phyloP scores from a whole-genome alignment of 345 rosid genomes.

The Raphanus sativus region DNA sequence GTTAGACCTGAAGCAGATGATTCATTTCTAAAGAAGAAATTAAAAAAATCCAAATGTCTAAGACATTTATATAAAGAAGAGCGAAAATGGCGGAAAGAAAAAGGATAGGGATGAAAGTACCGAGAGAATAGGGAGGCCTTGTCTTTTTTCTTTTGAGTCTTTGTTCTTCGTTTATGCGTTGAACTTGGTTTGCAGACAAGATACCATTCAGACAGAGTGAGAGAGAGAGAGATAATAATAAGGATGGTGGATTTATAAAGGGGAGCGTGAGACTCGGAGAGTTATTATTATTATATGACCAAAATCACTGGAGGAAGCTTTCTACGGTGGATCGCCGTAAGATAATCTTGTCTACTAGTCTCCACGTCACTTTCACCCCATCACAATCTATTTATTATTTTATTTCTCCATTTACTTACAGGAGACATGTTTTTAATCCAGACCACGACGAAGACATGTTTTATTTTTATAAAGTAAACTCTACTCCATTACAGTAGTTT shows the following conservation, averaged over 20 bases:
- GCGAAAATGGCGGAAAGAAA: constrained; percentile 12
- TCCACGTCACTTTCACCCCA: constrained; percentile 23
- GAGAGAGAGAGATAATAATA: constrained; percentile 10
- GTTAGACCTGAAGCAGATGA: constrained; percentile 15
- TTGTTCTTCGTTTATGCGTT: constrained; percentile 8
- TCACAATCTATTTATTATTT: neutral
- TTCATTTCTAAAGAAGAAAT: neutral
- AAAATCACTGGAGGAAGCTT: neutral
- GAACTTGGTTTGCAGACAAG: constrained; percentile 34
- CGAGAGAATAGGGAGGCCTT: constrained; percentile 25
- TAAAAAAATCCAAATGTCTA: constrained; percentile 1
- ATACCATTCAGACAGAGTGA: constrained; percentile 16
- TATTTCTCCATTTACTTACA: neutral
- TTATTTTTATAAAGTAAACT: neutral
- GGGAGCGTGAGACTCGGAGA: constrained; percentile 23
- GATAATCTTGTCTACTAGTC: constrained; percentile 34
- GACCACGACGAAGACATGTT: neutral
- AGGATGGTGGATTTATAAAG: neutral
- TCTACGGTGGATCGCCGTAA: constrained; percentile 20
- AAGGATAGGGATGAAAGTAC: constrained; percentile 12
- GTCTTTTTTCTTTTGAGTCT: constrained; percentile 8
- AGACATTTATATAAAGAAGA: constrained; percentile 5
- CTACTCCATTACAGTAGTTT: neutral
- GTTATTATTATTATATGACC: constrained; percentile 14
- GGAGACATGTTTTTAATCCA: neutral